Percentiles rank a stretch among this genome's conserved stretches.
phyloP scores from a whole-genome alignment of 2,329 filamentous ascomycete genomes.

The Aspergillus sclerotialis region DNA sequence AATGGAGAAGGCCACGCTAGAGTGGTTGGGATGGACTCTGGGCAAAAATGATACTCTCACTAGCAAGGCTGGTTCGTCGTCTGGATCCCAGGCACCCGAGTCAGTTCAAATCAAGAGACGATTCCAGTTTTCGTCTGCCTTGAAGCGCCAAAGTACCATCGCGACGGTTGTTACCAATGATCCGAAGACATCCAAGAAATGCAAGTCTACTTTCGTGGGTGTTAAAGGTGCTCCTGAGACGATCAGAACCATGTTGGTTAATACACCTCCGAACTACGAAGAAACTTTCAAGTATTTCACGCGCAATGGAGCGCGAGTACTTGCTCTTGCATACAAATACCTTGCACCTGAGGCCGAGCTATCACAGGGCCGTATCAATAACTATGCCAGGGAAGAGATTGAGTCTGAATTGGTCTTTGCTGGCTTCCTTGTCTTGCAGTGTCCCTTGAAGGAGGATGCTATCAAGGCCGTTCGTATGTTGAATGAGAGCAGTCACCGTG shows the following conservation, averaged over 20 bases:
- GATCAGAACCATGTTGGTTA: conserved; percentile 84
- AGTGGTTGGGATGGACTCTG: conserved; percentile 85
- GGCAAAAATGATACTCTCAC: conserved; percentile 79
- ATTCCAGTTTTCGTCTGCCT: conserved; percentile 94
- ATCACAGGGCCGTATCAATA: conserved; percentile 78
- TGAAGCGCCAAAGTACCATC: conserved; percentile 94
- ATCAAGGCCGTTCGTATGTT: conserved; percentile 92
- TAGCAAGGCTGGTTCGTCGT: conserved; percentile 48
- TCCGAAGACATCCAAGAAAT: conserved; percentile 64
- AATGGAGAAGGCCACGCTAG: conserved; percentile 95
- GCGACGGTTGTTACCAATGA: conserved; percentile 72
- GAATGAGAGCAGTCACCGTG: conserved; percentile 96
- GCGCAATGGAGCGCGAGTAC: conserved; percentile 85
- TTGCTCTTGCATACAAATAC: conserved; percentile 91
- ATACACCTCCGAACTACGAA: conserved; percentile 80
- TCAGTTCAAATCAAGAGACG: conserved; percentile 90
- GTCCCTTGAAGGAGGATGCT: conserved; percentile 92
- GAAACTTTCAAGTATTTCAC: conserved; percentile 99
- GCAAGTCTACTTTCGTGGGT: conserved; percentile 81
- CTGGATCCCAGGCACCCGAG: conserved; percentile 47
- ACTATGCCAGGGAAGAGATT: conserved; percentile 86
- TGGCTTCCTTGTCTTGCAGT: conserved; percentile 91
- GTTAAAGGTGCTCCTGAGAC: conserved; percentile 98
- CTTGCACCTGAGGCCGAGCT: conserved; percentile 75
- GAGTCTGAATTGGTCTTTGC: conserved; percentile 81